Evolutionary conservation across 352 stramenopile genomes (phyloP), one percentile per base, ranked within the genome.

Genomic region (Globisporangium iwayamae): DNA sequence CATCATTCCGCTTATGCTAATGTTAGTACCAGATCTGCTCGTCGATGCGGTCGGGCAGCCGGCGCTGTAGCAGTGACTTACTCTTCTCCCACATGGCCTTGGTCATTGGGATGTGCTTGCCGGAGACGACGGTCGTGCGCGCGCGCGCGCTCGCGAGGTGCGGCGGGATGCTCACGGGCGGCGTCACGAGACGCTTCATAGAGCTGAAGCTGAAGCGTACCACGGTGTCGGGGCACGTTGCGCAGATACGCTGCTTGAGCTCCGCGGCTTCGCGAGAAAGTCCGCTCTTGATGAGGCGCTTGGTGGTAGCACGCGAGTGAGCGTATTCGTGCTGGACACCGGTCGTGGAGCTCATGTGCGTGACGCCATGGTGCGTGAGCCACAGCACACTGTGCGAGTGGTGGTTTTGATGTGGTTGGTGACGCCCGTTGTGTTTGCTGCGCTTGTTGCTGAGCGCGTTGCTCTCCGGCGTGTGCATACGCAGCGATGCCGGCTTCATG

Each of bases 71-170:
- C 25, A 46, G 41, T 6, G 65, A 52, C 63, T 85, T 81, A 60
- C 68, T 69, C 34, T 77, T 83, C 58, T 76, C 62, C 76, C 76
- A 87, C 81, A 90, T 90, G 48, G 81, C 70, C 51, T 71, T 79
- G 10, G 78, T 87, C 67, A 87, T 81, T 8, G 81, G 78, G 60
- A 90, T 70, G 43, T 71, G 74, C 69, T 87, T 87, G 53, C 81
- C 81, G 4, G 70, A 75, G 58, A 90, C 81, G 20, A 83, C 61
- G 18, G 73, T 70, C 38, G 65, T 60, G 28, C 54, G 69, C 2
- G 75, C 77, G 54, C 63, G 57, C 38, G 62, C 63, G 30, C 66
- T 64, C 0, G 70, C 69, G 10, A 90, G 58, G 20, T 67, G 54
- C 68, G 71, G 66, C 0, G 81, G 81, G 18, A 88, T 81, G 52